Base-by-base conservation (phyloP, 73 alveolate genomes). In the Blepharisma stoltei region DNA sequence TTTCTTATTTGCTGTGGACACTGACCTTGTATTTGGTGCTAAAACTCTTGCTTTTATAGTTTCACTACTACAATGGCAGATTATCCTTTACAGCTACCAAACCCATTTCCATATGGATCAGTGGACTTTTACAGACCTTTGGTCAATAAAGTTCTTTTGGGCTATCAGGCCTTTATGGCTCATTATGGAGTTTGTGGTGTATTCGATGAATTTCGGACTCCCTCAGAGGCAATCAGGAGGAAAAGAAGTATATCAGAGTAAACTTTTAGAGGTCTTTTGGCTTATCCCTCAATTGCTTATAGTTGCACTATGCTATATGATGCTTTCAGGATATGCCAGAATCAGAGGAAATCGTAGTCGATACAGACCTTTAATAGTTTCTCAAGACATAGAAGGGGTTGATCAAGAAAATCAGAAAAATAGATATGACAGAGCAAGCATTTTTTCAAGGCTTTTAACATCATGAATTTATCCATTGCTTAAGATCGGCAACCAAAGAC, bases 401-500 rank as follows among this genome's bases (percentile, higher is more conserved):
- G 47, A 60, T 8, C 73, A n/a, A 18, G 23, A 52, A 52, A 52
- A 4, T 14, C 46, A 60, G 5, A 25, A 60, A 60, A 60, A n/a
- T 25, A 60, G 48, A 14, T 60, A 60, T 60, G 73, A 60, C 14
- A 60, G 23, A 60, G 73, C 73, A 25, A 18, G 46, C 18, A 60
- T 60, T 60, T 60, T 60, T 25, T 60, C 73, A 14, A 60, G 23
- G 23, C 46, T 60, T 1, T 9, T 60, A 18, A 60, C 73, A 0
- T 60, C 18, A 25, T 60, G 73, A 38, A 60, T 60, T 9, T 60
- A 60, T 38, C 73, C 73, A 20, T 14, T 60, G 23, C 46, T 60
- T 14, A 60, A 25, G 23, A 2, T 60, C 5, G 73, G 73, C 11
- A 20, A 60, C 5, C 45, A 14, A 18, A 14, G 73, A 60, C 73